Conservation (phyloP, 768 basidiomycete genomes). For the Mycena leptocephala region DNA sequence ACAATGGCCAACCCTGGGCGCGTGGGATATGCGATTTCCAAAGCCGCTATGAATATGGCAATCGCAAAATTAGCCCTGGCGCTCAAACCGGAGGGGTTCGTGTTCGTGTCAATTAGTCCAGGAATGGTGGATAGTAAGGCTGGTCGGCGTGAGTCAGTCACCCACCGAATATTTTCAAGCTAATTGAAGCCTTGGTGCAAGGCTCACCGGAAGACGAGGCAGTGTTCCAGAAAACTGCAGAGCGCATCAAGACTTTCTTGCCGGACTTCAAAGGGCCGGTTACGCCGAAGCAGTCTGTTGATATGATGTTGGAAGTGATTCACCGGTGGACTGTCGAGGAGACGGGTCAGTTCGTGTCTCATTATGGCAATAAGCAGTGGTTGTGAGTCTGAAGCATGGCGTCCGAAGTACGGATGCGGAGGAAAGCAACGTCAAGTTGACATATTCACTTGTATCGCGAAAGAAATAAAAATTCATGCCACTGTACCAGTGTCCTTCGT, state of each 20-base stretch:
- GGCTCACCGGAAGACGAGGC: constrained; percentile 27
- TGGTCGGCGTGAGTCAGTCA: constrained; percentile 21
- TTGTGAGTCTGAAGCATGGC: constrained; percentile 25
- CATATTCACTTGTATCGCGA: constrained; percentile 19
- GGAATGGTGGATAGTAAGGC: constrained; percentile 27
- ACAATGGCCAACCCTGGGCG: constrained; percentile 18
- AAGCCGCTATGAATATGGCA: constrained; percentile 29
- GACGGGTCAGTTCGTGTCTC: constrained; percentile 27
- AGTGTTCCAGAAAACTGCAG: constrained; percentile 19
- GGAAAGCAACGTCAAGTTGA: constrained; percentile 18
- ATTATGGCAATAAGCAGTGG: constrained; percentile 28
- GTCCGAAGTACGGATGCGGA: constrained; percentile 17
- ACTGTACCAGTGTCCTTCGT: constrained; percentile 13
- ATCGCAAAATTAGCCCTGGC: constrained; percentile 26
- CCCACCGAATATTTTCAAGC: constrained; percentile 20
- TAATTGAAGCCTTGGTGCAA: constrained; percentile 20
- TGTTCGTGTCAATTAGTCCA: constrained; percentile 27
- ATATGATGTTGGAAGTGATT: constrained; percentile 31
- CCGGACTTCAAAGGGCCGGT: constrained; percentile 30
- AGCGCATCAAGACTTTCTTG: constrained; percentile 14
- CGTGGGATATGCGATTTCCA: constrained; percentile 26
- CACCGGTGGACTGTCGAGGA: constrained; percentile 27
- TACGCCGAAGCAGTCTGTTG: constrained; percentile 15
- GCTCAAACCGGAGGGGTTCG: constrained; percentile 29
- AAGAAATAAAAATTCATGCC: constrained; percentile 20